A percentile compares a stretch with the other conserved stretches of the same genome.
phyloP scores from a whole-genome alignment of 306 rosid genomes.

The Oxytropis ochrocephala region DNA sequence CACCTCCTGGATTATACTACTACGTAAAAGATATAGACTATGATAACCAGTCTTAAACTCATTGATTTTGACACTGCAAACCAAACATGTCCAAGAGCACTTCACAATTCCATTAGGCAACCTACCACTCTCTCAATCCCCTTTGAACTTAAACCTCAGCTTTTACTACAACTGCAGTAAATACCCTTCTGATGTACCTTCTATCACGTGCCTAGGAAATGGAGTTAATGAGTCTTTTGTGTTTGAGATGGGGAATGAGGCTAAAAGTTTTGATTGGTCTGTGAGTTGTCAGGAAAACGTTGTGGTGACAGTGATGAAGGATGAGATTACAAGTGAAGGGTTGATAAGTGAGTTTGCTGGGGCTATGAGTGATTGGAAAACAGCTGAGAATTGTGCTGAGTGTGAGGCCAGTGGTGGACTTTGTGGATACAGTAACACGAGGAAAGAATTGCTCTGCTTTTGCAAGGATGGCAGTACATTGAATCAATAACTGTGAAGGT shows the following conservation, averaged over 20 bases:
- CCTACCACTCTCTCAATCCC: constrained; percentile 26
- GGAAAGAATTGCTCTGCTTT: constrained; percentile 18
- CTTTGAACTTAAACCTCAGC: constrained; percentile 23
- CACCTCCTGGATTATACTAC: not conserved
- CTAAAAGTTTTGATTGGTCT: constrained; percentile 21
- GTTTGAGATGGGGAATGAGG: constrained; percentile 25
- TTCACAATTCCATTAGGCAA: constrained; percentile 15
- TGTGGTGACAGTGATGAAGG: constrained; percentile 32
- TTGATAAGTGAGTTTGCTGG: constrained; percentile 20
- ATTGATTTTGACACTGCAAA: constrained; percentile 20
- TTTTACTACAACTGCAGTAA: constrained; percentile 31
- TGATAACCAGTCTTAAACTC: constrained; percentile 14
- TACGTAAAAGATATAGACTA: constrained; percentile 4
- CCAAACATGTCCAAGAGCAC: constrained; percentile 33
- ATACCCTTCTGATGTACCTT: constrained; percentile 16
- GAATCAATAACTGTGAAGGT: constrained; percentile 22
- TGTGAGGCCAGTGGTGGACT: constrained; percentile 29
- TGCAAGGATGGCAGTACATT: constrained; percentile 30
- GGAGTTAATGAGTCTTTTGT: constrained; percentile 25
- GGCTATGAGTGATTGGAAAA: constrained; percentile 33
- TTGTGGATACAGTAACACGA: constrained; percentile 24
- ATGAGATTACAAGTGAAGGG: constrained; percentile 5
- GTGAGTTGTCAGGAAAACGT: constrained; percentile 12
- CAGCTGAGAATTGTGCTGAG: not conserved
- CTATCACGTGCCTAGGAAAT: constrained; percentile 14